Conservation (phyloP, 1,284 basidiomycete genomes). For the Rhodotorula sp. region DNA sequence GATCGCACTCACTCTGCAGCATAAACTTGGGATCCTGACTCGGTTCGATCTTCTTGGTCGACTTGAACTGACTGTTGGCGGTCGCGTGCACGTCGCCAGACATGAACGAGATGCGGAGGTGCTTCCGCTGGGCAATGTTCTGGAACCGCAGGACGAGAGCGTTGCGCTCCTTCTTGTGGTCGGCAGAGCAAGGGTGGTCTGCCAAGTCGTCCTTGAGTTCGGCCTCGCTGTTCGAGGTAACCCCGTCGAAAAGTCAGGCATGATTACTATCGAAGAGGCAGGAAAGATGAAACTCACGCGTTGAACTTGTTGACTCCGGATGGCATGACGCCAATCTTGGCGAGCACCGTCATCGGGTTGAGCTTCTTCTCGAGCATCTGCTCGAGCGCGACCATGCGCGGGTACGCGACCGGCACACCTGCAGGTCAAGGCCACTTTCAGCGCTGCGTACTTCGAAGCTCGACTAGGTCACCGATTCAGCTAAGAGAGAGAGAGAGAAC, state of each 20-base stretch:
- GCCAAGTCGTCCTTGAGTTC: constrained; percentile 84
- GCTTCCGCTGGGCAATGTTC: constrained; percentile 61
- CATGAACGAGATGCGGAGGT: constrained; percentile 74
- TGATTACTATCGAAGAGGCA: background rate
- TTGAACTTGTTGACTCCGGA: constrained; percentile 63
- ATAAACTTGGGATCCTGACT: constrained; percentile 74
- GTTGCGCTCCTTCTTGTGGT: constrained; percentile 79
- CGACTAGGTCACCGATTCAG: background rate
- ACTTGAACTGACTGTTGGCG: constrained; percentile 57
- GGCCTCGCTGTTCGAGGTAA: constrained; percentile 59
- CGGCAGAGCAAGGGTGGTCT: constrained; percentile 49
- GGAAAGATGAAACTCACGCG: constrained; percentile 7
- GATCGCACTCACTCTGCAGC: constrained; percentile 59
- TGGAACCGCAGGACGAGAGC: constrained; percentile 79
- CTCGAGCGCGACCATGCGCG: constrained; percentile 80
- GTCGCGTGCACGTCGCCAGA: constrained; percentile 89
- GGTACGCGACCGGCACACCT: constrained; percentile 77
- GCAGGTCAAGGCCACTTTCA: background rate
- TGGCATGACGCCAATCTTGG: constrained; percentile 54
- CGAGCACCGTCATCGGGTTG: constrained; percentile 75
- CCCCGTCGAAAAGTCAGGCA: too few relatives aligned
- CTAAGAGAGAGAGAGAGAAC: background rate
- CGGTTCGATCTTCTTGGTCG: constrained; percentile 56
- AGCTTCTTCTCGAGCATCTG: constrained; percentile 71
- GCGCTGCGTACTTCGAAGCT: background rate